A percentile compares a stretch with the other conserved stretches of the same genome.
Evolutionary conservation across 2,329 filamentous ascomycete species (phyloP).

Genomic region (Sphaceloma murrayae): DNA sequence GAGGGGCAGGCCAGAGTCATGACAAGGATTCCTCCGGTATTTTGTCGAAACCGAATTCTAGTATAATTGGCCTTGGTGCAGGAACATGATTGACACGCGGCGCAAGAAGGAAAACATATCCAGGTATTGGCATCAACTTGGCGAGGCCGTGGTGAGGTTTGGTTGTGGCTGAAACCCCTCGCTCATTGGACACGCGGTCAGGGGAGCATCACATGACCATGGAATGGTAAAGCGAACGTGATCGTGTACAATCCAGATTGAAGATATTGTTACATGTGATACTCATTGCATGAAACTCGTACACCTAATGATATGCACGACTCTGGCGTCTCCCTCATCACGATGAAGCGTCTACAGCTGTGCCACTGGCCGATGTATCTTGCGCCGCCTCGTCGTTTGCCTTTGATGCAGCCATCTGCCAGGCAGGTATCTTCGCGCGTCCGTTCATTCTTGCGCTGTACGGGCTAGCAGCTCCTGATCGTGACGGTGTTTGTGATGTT

Average conservation of each 20-base stretch:
- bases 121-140: constrained; percentile 6
- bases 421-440: constrained; percentile 39
- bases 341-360: constrained; percentile 17
- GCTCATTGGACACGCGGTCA: background rate
- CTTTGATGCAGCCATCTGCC: constrained; percentile 44
- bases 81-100: too few species aligned
- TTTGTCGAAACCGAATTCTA: too few species aligned
- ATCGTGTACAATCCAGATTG: background rate
- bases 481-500: constrained; percentile 16
- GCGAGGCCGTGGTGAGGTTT: background rate
- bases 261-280: background rate
- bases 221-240: too few species aligned
- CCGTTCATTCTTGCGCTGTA: constrained; percentile 19
- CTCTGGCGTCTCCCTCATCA: background rate
- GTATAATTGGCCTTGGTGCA: too few species aligned
- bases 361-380: constrained; percentile 23
- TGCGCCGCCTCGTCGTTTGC: constrained; percentile 39
- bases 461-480: constrained; percentile 17
- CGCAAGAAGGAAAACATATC: too few species aligned
- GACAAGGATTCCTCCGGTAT: too few species aligned
- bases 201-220: constrained; percentile 7
- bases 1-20: background rate
- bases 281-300: background rate
- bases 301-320: too few species aligned
- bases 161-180: constrained; percentile 12